Base-by-base conservation (phyloP, 441 rosid genomes). In the Adansonia grandidieri region DNA sequence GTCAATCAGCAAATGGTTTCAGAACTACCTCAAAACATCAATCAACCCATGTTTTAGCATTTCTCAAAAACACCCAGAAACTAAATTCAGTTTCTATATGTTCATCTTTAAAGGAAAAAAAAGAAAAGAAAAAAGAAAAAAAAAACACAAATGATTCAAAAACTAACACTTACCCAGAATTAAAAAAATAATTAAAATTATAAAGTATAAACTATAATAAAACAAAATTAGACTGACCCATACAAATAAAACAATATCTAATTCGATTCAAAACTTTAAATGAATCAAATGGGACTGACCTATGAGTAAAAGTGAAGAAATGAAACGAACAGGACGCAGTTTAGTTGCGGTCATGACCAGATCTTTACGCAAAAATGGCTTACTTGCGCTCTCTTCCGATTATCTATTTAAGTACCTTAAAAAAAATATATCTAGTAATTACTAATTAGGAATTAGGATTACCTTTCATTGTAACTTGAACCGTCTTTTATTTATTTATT, bases 91-190 rank as follows among this genome's bases (percentile, higher is more conserved):
- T 70, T 14, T 50, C 19, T 22, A 14, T 32, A 5, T 11, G 8
- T 63, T 24, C 28, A 24, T 24, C 28, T 24, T 24, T n/a, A n/a
- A n/a, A n/a, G n/a, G n/a, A n/a, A n/a, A n/a, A n/a, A 24, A 24
- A 24, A 24, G 1, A 24, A 24, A 24, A 24, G 1, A 1, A 24
- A 24, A 24, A 24, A 24, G 2, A 2, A 37, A 37, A 37, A 37
- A 37, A 37, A 37, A 1, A 17, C 2, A 6, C 19, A 20, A 50
- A 60, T 11, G 17, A 40, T 42, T 10, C 9, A 44, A 76, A 71
- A 78, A 22, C 17, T 17, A 37, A 61, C 73, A 19, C 17, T 53
- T 32, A 28, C 82, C 84, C 82, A 76, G 79, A 80, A 73, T 50
- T 72, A 8, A 80, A 80, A 28, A 63, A 37, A 37, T 37, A 67